phyloP scores from a whole-genome alignment of 371 early-diverging fungal species.

The Zopfochytrium polystomum region DNA sequence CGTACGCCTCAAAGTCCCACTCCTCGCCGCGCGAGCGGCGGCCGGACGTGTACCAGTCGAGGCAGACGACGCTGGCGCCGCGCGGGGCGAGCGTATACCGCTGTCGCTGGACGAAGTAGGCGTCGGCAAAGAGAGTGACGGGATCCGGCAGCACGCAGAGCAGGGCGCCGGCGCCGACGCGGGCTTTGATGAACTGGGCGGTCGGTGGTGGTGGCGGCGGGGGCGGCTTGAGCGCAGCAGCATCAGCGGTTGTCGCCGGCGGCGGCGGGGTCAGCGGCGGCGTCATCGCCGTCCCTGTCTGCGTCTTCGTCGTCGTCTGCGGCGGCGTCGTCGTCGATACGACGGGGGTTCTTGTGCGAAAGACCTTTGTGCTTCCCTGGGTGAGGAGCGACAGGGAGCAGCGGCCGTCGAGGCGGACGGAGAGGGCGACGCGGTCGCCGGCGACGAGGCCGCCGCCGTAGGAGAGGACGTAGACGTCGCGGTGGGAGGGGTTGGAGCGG shows the following conservation, averaged over 20 bases:
- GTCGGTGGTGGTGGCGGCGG: too few relatives aligned
- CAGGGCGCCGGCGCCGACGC: slow-evolving; percentile 21
- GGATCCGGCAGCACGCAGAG: slow-evolving; percentile 71
- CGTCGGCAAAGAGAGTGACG: slow-evolving; percentile 65
- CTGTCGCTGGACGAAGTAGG: slow-evolving; percentile 65
- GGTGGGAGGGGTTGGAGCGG: slow-evolving; percentile 10
- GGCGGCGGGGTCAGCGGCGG: too few relatives aligned
- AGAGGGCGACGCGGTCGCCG: slow-evolving; percentile 61
- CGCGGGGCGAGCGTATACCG: slow-evolving; percentile 44
- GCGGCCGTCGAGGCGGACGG: slow-evolving; percentile 43
- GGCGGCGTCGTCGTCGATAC: too few relatives aligned
- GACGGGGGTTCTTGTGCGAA: slow-evolving; percentile 13
- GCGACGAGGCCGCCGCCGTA: slow-evolving; percentile 78
- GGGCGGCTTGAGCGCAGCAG: too few relatives aligned
- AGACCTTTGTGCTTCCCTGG: slow-evolving; percentile 78
- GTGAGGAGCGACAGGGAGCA: slow-evolving; percentile 65
- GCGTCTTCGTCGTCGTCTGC: too few relatives aligned
- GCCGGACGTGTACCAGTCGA: slow-evolving; percentile 84
- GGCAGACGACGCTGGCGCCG: slow-evolving; percentile 55
- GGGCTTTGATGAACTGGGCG: too few relatives aligned
- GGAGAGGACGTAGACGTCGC: slow-evolving; percentile 55
- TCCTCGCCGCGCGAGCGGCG: slow-evolving; percentile 66
- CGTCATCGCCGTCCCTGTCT: too few relatives aligned
- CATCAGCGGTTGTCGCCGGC: too few relatives aligned
- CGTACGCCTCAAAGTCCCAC: slow-evolving; percentile 69